phyloP scores from a whole-genome alignment of 148 eudicot species.

The Chenopodium formosanum region DNA sequence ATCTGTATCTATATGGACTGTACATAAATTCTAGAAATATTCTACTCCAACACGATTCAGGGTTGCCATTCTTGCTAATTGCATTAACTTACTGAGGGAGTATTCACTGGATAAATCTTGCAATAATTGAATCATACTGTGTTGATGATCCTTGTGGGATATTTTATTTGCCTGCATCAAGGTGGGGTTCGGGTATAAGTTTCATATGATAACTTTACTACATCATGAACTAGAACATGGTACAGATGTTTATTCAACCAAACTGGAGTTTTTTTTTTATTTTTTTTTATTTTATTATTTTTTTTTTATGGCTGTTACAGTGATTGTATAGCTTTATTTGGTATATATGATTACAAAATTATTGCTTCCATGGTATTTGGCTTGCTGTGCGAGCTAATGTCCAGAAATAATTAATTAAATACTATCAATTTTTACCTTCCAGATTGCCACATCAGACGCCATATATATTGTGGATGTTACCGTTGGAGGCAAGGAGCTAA shows the following conservation, averaged over 20 bases:
- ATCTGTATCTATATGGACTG: neutral
- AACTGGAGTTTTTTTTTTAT: neutral
- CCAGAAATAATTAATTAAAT: neutral
- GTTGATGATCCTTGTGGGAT: neutral
- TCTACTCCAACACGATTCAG: neutral
- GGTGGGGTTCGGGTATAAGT: too few species aligned
- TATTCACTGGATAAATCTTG: neutral
- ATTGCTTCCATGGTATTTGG: neutral
- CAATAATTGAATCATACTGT: neutral
- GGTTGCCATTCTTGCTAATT: neutral
- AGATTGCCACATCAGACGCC: conserved; percentile 27
- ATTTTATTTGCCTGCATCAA: neutral
- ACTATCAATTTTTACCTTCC: conserved; percentile 6
- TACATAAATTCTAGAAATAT: neutral
- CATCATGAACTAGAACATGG: too few species aligned
- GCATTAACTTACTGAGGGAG: neutral
- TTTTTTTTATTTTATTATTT: too few species aligned
- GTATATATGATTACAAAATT: too few species aligned
- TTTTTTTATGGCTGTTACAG: neutral
- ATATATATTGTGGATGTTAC: conserved; percentile 30
- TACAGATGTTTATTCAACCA: neutral
- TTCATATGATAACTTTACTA: too few species aligned
- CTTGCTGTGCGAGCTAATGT: neutral
- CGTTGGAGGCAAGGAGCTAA: conserved; percentile 24
- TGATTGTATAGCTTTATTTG: too few species aligned